Evolutionary conservation across 1,284 basidiomycete species (phyloP).

Genomic region (Heterobasidion parviporum): DNA sequence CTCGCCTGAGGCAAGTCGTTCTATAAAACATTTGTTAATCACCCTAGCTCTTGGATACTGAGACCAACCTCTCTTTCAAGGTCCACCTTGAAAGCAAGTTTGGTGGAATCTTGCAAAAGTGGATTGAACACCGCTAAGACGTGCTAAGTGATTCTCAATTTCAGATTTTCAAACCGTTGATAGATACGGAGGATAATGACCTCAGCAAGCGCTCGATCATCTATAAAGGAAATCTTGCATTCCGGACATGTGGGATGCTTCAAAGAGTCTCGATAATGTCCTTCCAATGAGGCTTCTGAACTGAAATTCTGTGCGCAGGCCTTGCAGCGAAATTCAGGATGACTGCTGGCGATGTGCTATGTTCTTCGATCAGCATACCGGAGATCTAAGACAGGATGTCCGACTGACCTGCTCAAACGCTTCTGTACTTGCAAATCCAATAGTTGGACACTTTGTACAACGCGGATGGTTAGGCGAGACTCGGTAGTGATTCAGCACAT

Average conservation of each 20-base stretch:
- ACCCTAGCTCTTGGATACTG: not conserved
- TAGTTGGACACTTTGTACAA: slow-evolving; percentile 7
- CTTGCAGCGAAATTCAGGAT: slow-evolving; percentile 8
- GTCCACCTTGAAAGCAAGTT: slow-evolving; percentile 7
- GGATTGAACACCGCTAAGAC: slow-evolving; percentile 13
- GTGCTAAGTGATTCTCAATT: slow-evolving; percentile 7
- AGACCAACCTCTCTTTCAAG: not conserved
- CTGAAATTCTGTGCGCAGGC: slow-evolving; percentile 6
- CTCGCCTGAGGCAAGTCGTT: too few species aligned
- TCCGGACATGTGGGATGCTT: slow-evolving; percentile 12
- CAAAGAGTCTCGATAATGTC: slow-evolving; percentile 7
- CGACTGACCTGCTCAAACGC: slow-evolving; percentile 5
- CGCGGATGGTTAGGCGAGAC: slow-evolving; percentile 9
- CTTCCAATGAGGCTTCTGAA: slow-evolving; percentile 6
- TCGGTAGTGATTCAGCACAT: slow-evolving; percentile 10
- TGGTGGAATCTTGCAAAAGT: slow-evolving; percentile 7
- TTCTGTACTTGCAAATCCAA: slow-evolving; percentile 10
- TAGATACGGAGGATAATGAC: slow-evolving; percentile 1
- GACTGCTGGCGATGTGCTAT: slow-evolving; percentile 6
- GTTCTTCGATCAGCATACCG: not conserved
- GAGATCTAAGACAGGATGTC: not conserved
- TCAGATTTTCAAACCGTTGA: not conserved
- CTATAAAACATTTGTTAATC: too few species aligned
- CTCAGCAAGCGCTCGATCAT: slow-evolving; percentile 9
- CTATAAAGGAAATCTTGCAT: slow-evolving; percentile 11